These are phyloP conservation scores for Coemansia sp. DNA, from an alignment of 192 early-diverging fungal species.

Conservation along the genomic window DNA sequence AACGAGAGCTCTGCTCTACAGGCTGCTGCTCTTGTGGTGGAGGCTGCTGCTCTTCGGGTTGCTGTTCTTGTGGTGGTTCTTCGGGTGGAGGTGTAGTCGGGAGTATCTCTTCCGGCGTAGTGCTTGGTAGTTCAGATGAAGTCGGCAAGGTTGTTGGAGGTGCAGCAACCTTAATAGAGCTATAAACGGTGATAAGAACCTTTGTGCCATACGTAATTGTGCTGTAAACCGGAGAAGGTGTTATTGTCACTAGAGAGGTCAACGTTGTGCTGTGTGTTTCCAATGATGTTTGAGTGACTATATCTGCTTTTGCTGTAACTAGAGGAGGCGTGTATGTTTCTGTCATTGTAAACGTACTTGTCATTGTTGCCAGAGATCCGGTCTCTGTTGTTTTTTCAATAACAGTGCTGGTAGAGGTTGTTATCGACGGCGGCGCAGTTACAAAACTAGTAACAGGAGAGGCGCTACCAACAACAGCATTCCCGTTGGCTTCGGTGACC, in stretches of 20 bases:
- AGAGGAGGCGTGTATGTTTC: not conserved
- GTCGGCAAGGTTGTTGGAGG: not conserved
- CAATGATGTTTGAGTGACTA: not conserved
- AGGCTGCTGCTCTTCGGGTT: not conserved
- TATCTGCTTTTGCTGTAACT: not conserved
- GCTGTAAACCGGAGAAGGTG: not conserved
- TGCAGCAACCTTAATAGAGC: not conserved
- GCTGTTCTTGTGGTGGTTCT: not conserved
- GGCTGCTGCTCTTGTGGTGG: not conserved
- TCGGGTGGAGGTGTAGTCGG: not conserved
- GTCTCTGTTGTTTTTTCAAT: not conserved
- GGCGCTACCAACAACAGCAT: not conserved
- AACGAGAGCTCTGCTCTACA: not conserved
- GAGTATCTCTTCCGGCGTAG: not conserved
- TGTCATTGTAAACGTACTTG: not conserved
- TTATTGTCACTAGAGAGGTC: not conserved
- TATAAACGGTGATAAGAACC: not conserved
- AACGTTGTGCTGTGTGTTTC: not conserved
- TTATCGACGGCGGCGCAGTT: not conserved
- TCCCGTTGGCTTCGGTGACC: not conserved
- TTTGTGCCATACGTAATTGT: not conserved
- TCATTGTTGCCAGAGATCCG: not conserved
- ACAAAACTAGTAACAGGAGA: not conserved
- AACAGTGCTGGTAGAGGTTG: not conserved
- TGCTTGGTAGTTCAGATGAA: not conserved